These are phyloP conservation scores for Wickerhamiella slavikovae DNA, from an alignment of 805 yeast genomes.

Conservation along the genomic window DNA sequence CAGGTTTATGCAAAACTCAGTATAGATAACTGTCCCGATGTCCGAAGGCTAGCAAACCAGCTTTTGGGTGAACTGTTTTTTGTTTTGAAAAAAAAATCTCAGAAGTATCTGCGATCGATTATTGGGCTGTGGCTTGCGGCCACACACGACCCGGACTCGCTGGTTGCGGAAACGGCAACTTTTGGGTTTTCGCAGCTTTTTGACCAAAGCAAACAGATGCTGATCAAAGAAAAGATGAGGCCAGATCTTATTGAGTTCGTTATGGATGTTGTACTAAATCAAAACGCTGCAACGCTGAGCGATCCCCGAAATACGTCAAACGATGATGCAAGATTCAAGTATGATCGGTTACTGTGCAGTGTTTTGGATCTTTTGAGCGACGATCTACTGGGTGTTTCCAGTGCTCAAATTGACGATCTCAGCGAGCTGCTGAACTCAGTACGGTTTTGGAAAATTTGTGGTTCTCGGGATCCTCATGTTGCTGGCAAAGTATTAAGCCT, in stretches of 20 bases:
- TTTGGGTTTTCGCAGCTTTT: conserved; percentile 33
- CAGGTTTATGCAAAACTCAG: conserved; percentile 68
- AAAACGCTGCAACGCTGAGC: conserved; percentile 41
- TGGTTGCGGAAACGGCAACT: conserved; percentile 32
- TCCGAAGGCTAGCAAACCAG: conserved; percentile 42
- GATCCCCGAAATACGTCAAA: conserved; percentile 51
- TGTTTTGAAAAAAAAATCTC: conserved; percentile 31
- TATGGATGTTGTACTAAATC: conserved; percentile 30
- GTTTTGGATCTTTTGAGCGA: conserved; percentile 18
- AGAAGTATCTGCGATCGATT: conserved; percentile 48
- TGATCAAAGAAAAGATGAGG: conserved; percentile 40
- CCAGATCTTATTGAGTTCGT: conserved; percentile 35
- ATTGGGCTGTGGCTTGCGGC: conserved; percentile 62
- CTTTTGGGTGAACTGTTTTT: conserved; percentile 36
- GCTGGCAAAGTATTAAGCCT: conserved; percentile 24
- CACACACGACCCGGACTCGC: conserved; percentile 43
- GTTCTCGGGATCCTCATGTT: conserved; percentile 22
- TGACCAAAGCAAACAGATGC: conserved; percentile 30
- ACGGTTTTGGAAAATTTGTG: conserved; percentile 25
- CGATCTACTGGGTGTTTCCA: conserved; percentile 1
- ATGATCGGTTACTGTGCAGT: conserved; percentile 32
- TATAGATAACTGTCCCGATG: conserved; percentile 44
- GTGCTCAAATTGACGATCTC: conserved; percentile 5
- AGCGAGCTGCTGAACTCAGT: conserved; percentile 23
- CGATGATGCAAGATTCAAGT: conserved; percentile 48